These are phyloP conservation scores for Aspergillus ustus DNA, from an alignment of 2,329 filamentous ascomycete genomes.

Conservation along the genomic window DNA sequence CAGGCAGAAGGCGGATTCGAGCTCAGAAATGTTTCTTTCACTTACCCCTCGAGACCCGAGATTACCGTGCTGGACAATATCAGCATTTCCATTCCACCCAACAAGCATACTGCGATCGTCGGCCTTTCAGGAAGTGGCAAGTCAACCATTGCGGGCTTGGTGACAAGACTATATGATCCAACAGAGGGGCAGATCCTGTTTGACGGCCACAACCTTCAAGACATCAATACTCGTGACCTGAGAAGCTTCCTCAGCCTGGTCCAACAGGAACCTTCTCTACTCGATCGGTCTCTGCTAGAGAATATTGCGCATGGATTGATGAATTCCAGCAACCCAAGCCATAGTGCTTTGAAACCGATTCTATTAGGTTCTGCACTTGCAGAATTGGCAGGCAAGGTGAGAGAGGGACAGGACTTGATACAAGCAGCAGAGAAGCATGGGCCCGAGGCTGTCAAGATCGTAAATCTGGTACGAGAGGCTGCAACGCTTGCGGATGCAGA, in stretches of 20 bases:
- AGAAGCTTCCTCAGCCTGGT: conserved; percentile 30
- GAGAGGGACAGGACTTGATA: conserved; percentile 56
- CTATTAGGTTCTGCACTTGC: conserved; percentile 57
- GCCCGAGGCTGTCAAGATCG: conserved; percentile 55
- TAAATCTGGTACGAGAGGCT: conserved; percentile 60
- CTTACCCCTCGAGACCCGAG: conserved; percentile 46
- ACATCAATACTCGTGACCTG: conserved; percentile 37
- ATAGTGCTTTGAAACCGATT: conserved; percentile 54
- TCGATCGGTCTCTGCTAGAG: conserved; percentile 78
- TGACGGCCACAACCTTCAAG: conserved; percentile 42
- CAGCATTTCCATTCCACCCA: conserved; percentile 41
- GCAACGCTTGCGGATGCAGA: conserved; percentile 64
- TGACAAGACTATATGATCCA: conserved; percentile 72
- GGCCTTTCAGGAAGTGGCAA: conserved; percentile 76
- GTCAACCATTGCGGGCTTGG: conserved; percentile 72
- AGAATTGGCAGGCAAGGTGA: conserved; percentile 48
- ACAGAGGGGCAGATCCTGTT: conserved; percentile 40
- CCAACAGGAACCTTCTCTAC: conserved; percentile 76
- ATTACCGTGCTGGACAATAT: conserved; percentile 42
- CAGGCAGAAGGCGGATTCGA: conserved; percentile 38
- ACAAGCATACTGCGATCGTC: conserved; percentile 65
- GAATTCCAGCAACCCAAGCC: conserved; percentile 39
- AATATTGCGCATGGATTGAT: conserved; percentile 69
- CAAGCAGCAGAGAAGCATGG: conserved; percentile 51
- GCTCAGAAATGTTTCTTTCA: conserved; percentile 38